Percentiles rank a stretch among this genome's conserved stretches.
phyloP scores from a whole-genome alignment of 257 asterid species.

The Lycium ferocissimum region DNA sequence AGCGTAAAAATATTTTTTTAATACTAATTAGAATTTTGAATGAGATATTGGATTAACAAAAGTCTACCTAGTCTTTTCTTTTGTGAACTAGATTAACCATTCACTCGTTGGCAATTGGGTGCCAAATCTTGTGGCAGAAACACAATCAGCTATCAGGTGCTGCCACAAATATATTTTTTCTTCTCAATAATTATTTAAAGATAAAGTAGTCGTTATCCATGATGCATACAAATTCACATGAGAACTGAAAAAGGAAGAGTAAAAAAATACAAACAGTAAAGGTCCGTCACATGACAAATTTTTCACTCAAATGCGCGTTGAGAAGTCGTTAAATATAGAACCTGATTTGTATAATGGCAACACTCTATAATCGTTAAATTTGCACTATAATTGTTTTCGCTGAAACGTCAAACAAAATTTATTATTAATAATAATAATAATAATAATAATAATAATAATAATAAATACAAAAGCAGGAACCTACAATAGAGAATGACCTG shows the following conservation, averaged over 20 bases:
- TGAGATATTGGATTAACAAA: background rate
- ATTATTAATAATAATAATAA: too few relatives aligned
- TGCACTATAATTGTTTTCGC: background rate
- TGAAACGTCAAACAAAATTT: background rate
- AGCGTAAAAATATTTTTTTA: too few relatives aligned
- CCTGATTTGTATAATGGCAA: too few relatives aligned
- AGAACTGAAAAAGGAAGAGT: background rate
- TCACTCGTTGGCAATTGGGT: too few relatives aligned
- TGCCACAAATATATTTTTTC: background rate
- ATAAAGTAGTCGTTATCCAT: constrained; percentile 21
- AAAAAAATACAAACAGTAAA: background rate
- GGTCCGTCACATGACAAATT: background rate
- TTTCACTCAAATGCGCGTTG: background rate
- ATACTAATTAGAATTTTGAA: too few relatives aligned
- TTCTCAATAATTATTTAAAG: background rate
- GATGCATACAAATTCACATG: background rate
- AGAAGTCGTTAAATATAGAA: background rate
- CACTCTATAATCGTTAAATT: background rate
- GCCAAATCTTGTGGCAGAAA: background rate
- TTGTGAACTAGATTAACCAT: background rate
- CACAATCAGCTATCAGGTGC: background rate
- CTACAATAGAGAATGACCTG: too few relatives aligned
- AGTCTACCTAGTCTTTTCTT: background rate
- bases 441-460: too few relatives aligned
- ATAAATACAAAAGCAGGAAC: too few relatives aligned